Evolutionary conservation across 2,329 filamentous ascomycete genomes (phyloP).

Genomic region (Pseudogymnoascus sp.): DNA sequence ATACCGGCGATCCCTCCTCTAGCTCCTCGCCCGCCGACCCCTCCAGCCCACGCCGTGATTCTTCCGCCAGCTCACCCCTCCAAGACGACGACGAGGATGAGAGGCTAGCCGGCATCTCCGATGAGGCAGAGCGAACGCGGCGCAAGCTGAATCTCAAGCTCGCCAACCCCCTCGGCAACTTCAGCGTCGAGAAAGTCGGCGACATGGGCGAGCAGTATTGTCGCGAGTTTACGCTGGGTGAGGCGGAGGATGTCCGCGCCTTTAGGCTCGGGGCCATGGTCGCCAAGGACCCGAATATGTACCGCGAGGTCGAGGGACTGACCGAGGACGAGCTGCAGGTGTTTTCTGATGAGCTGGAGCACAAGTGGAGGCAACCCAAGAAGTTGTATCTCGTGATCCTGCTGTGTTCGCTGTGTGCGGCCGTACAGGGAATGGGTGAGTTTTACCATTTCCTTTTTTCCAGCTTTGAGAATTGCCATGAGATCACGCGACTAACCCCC

Average conservation of each 20-base stretch:
- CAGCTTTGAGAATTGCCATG: background rate
- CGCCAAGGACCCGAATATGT: conserved; percentile 38
- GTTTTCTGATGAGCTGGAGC: conserved; percentile 51
- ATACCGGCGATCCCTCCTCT: background rate
- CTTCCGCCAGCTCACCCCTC: background rate
- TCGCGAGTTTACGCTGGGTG: conserved; percentile 43
- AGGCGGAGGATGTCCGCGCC: conserved; percentile 47
- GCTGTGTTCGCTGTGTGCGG: conserved; percentile 58
- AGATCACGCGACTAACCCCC: conserved; percentile 16
- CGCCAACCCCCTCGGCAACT: conserved; percentile 44
- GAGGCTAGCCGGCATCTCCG: background rate
- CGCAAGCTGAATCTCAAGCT: conserved; percentile 39
- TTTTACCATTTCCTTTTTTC: background rate
- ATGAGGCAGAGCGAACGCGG: conserved; percentile 24
- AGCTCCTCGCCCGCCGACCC: background rate
- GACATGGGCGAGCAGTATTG: conserved; percentile 52
- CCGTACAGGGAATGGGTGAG: conserved; percentile 60
- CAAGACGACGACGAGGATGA: background rate
- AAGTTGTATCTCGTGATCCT: conserved; percentile 59
- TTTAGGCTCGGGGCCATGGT: conserved; percentile 53
- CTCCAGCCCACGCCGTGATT: background rate
- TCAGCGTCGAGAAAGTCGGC: conserved; percentile 41
- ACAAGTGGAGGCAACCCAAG: conserved; percentile 61
- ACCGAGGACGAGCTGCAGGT: conserved; percentile 49
- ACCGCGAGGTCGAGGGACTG: conserved; percentile 43